Evolutionary conservation across 2,329 filamentous ascomycete genomes (phyloP).

Genomic region (Aspergillus sp.): DNA sequence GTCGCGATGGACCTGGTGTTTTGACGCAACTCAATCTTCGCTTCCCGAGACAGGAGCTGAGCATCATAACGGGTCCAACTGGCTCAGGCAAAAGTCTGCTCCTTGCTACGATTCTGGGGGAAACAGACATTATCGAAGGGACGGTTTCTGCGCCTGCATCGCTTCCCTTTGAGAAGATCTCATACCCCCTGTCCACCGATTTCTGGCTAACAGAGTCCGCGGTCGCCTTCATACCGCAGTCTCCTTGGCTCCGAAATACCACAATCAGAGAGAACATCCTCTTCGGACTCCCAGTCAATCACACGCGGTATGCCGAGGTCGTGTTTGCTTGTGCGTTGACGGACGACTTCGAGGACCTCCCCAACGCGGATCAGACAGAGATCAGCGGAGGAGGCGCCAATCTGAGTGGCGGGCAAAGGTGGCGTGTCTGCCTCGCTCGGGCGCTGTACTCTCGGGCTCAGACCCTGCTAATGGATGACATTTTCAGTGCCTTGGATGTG

Average conservation of each 20-base stretch:
- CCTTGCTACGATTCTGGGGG: slow-evolving; percentile 69
- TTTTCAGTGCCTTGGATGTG: slow-evolving; percentile 76
- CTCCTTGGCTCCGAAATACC: slow-evolving; percentile 78
- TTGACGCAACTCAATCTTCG: slow-evolving; percentile 63
- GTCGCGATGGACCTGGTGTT: slow-evolving; percentile 68
- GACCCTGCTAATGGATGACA: slow-evolving; percentile 74
- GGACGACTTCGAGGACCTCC: slow-evolving; percentile 70
- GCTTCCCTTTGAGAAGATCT: slow-evolving; percentile 52
- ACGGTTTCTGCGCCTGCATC: slow-evolving; percentile 51
- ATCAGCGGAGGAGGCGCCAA: slow-evolving; percentile 81
- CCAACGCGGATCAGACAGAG: slow-evolving; percentile 71
- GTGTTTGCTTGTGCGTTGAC: slow-evolving; percentile 68
- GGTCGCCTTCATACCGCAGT: slow-evolving; percentile 71
- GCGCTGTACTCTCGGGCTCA: slow-evolving; percentile 75
- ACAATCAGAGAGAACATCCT: slow-evolving; percentile 73
- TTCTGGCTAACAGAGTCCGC: slow-evolving; percentile 68
- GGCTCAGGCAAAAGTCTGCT: slow-evolving; percentile 74
- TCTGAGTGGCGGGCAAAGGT: slow-evolving; percentile 78
- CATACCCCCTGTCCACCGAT: background rate
- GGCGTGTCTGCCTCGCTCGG: slow-evolving; percentile 73
- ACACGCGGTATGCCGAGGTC: slow-evolving; percentile 65
- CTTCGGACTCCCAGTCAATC: slow-evolving; percentile 67
- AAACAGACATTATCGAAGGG: slow-evolving; percentile 66
- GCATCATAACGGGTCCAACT: slow-evolving; percentile 72
- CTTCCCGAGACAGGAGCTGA: slow-evolving; percentile 69